phyloP scores from a whole-genome alignment of 208 protist genomes.

The Trypanosomatidae sp. region DNA sequence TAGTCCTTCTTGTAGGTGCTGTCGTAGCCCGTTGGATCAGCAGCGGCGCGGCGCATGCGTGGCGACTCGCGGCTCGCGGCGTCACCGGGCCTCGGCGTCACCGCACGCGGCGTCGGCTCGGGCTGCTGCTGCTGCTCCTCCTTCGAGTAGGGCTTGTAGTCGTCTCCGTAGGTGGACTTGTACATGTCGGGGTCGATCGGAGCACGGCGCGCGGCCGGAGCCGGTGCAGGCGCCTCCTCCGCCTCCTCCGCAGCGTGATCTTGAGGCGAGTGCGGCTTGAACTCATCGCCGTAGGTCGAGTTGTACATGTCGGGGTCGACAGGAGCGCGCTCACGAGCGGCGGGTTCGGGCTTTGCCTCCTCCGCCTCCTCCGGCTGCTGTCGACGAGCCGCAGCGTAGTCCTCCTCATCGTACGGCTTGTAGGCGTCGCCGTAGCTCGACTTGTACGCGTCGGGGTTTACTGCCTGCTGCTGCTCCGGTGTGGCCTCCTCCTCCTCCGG shows the following conservation, averaged over 20 bases:
- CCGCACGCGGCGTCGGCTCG: conserved; percentile 29
- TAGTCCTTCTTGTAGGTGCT: too few species aligned
- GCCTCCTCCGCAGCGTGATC: conserved; percentile 16
- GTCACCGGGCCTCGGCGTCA: neutral
- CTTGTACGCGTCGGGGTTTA: conserved; percentile 27
- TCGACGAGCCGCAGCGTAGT: too few species aligned
- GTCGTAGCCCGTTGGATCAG: too few species aligned
- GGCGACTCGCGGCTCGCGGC: neutral
- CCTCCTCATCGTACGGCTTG: conserved; percentile 22
- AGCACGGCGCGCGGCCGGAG: neutral
- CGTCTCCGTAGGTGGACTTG: conserved; percentile 44
- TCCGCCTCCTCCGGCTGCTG: neutral
- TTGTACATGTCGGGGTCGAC: conserved; percentile 29
- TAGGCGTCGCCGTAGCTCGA: conserved; percentile 23
- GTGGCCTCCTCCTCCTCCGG: neutral
- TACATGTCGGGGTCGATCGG: conserved; percentile 31
- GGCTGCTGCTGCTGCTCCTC: too few species aligned
- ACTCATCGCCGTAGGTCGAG: neutral
- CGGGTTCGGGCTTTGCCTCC: neutral
- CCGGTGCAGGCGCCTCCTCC: neutral
- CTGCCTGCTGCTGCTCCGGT: conserved; percentile 6
- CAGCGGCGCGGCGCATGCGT: accelerated
- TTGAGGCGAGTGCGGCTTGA: conserved; percentile 18
- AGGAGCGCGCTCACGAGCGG: too few species aligned
- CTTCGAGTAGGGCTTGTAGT: conserved; percentile 37